Evolutionary conservation across 306 rosid species (phyloP).

Genomic region (Crataegus laevigata): DNA sequence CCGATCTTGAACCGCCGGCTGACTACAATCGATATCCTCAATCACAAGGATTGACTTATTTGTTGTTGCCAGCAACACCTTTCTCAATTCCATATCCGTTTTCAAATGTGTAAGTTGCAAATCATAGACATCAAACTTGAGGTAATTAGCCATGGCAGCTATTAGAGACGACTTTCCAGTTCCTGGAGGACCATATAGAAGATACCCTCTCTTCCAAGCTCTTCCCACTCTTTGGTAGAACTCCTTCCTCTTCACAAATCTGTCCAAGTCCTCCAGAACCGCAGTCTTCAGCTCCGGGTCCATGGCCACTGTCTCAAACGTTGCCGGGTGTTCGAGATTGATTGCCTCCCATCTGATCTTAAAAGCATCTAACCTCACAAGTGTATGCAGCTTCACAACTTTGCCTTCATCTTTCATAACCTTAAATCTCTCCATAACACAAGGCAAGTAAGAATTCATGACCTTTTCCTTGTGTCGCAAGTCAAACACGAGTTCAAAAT

Average conservation of each 20-base stretch:
- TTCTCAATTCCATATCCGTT: conserved; percentile 20
- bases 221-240: conserved; percentile 22
- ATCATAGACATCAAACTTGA: conserved; percentile 24
- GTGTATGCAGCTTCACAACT: conserved; percentile 17
- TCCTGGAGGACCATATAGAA: conserved; percentile 26
- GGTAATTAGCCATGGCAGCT: conserved; percentile 31
- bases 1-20: neutral
- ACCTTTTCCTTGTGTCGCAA: neutral
- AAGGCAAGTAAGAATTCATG: neutral
- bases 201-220: conserved; percentile 29
- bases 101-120: conserved; percentile 13
- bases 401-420: conserved; percentile 13
- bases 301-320: conserved; percentile 23
- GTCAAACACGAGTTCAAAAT: neutral
- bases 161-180: conserved; percentile 23
- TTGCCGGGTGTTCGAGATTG: conserved; percentile 14
- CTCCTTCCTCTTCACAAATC: conserved; percentile 19
- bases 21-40: conserved; percentile 24
- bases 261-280: conserved; percentile 19
- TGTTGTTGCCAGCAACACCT: conserved; percentile 4
- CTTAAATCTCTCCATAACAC: neutral
- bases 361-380: neutral
- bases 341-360: conserved; percentile 9
- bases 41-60: conserved; percentile 23
- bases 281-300: conserved; percentile 10